Percentiles rank a stretch among this genome's conserved stretches.
These are phyloP conservation scores for Viridothelium virens DNA, from an alignment of 495 filamentous ascomycete genomes.

Conservation along the genomic window DNA sequence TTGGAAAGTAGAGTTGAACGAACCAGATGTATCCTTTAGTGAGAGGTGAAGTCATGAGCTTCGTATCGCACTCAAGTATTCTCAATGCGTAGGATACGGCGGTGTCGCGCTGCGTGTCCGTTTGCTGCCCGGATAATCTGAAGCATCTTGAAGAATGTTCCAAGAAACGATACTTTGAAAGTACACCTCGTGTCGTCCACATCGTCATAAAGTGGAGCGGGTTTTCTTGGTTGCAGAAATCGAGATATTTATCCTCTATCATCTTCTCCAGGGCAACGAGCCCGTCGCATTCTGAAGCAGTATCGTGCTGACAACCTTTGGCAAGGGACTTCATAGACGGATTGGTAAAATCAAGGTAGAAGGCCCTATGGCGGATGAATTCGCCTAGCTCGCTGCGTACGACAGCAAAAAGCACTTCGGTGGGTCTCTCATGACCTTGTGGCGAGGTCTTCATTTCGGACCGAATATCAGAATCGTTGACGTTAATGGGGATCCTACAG, in stretches of 20 bases:
- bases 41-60: slow-evolving; percentile 41
- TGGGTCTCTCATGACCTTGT: slow-evolving; percentile 30
- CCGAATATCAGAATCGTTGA: slow-evolving; percentile 49
- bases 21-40: slow-evolving; percentile 44
- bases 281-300: slow-evolving; percentile 25
- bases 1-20: slow-evolving; percentile 43
- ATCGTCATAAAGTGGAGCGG: slow-evolving; percentile 49
- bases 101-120: slow-evolving; percentile 35
- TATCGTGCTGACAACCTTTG: slow-evolving; percentile 22
- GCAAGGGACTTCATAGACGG: slow-evolving; percentile 41
- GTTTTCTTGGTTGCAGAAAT: slow-evolving; percentile 41
- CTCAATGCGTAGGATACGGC: slow-evolving; percentile 37
- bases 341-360: slow-evolving; percentile 46
- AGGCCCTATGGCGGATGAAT: slow-evolving; percentile 39
- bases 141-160: slow-evolving; percentile 39
- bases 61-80: slow-evolving; percentile 45
- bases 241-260: slow-evolving; percentile 44
- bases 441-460: slow-evolving; percentile 44
- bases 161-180: slow-evolving; percentile 43
- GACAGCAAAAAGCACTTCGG: slow-evolving; percentile 47
- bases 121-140: slow-evolving; percentile 20
- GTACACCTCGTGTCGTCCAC: slow-evolving; percentile 39
- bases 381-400: slow-evolving; percentile 45
- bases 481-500: slow-evolving; percentile 46
- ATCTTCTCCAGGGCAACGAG: slow-evolving; percentile 37